Percentiles rank a stretch among this genome's conserved stretches.
These are phyloP conservation scores for Parastagonospora nodorum DNA, from an alignment of 2,329 filamentous ascomycete species.

Conservation along the genomic window DNA sequence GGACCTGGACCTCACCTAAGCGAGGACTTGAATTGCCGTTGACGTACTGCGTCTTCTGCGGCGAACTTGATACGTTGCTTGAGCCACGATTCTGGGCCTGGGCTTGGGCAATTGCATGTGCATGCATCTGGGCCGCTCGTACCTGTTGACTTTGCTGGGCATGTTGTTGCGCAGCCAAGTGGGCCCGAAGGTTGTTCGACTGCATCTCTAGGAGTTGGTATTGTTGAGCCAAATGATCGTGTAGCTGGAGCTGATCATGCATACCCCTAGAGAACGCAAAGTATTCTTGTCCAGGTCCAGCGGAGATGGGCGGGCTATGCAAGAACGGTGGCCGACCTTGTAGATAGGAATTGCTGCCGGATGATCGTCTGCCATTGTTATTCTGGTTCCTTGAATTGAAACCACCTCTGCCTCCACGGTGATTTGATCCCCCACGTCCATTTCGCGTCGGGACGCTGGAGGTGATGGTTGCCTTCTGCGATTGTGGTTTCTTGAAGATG, in stretches of 20 bases:
- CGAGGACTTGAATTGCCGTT: slow-evolving; percentile 41
- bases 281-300: slow-evolving; percentile 48
- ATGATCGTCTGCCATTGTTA: slow-evolving; percentile 56
- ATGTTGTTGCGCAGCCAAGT: slow-evolving; percentile 44
- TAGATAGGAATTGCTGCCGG: slow-evolving; percentile 58
- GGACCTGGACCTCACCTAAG: slow-evolving; percentile 34
- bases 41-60: slow-evolving; percentile 45
- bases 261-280: slow-evolving; percentile 48
- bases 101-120: slow-evolving; percentile 44
- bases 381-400: slow-evolving; percentile 56
- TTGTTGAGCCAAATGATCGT: slow-evolving; percentile 56
- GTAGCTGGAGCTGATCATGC: slow-evolving; percentile 52
- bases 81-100: slow-evolving; percentile 42
- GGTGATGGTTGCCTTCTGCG: slow-evolving; percentile 61
- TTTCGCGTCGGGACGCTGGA: slow-evolving; percentile 55
- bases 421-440: slow-evolving; percentile 50
- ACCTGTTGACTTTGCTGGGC: slow-evolving; percentile 46
- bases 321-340: slow-evolving; percentile 46
- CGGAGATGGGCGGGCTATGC: slow-evolving; percentile 50
- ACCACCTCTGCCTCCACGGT: slow-evolving; percentile 53
- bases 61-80: slow-evolving; percentile 46
- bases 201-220: slow-evolving; percentile 54
- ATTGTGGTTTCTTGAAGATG: slow-evolving; percentile 58
- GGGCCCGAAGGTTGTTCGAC: slow-evolving; percentile 42
- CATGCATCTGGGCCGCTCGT: slow-evolving; percentile 44